Percentiles rank a stretch among this genome's conserved stretches.
These are phyloP conservation scores for Podospora comata DNA, from an alignment of 495 filamentous ascomycete species.

Conservation along the genomic window DNA sequence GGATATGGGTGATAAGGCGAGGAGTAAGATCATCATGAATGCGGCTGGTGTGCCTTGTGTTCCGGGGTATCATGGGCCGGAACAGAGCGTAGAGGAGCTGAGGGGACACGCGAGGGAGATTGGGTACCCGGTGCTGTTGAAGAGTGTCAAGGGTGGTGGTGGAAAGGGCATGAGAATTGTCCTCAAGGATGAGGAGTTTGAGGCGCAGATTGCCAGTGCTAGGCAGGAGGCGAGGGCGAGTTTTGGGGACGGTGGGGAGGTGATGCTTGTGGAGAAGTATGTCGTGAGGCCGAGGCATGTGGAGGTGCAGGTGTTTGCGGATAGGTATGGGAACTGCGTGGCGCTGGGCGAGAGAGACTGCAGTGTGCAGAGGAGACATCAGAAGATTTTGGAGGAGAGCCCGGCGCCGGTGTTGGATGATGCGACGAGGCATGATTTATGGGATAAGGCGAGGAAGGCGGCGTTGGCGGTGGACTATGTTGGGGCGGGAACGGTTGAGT, in stretches of 20 bases:
- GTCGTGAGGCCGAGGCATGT: conserved; percentile 93
- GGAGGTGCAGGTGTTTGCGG: conserved; percentile 96
- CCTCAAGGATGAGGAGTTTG: conserved; percentile 67
- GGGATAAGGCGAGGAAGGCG: conserved; percentile 88
- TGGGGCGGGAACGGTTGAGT: conserved; percentile 95
- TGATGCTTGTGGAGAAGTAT: conserved; percentile 97
- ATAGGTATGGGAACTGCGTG: conserved; percentile 80
- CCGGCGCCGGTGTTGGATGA: conserved; percentile 85
- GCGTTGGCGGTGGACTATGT: conserved; percentile 91
- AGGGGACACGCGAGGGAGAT: conserved; percentile 73
- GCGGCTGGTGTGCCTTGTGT: conserved; percentile 91
- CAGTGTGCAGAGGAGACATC: conserved; percentile 83
- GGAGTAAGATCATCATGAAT: conserved; percentile 89
- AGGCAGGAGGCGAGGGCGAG: conserved; percentile 86
- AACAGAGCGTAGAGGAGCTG: conserved; percentile 73
- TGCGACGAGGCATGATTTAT: conserved; percentile 76
- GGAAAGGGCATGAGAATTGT: conserved; percentile 99
- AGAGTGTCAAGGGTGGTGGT: conserved; percentile 94
- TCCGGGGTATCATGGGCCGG: conserved; percentile 87
- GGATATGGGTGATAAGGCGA: conserved; percentile 96
- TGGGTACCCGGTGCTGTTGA: conserved; percentile 88
- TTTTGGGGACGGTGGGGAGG: conserved; percentile 80
- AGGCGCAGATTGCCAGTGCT: conserved; percentile 76
- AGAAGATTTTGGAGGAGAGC: conserved; percentile 97
- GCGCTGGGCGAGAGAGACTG: conserved; percentile 84